Base-by-base conservation (phyloP, 169 alveolate species). In the Plasmodium gonderi region DNA sequence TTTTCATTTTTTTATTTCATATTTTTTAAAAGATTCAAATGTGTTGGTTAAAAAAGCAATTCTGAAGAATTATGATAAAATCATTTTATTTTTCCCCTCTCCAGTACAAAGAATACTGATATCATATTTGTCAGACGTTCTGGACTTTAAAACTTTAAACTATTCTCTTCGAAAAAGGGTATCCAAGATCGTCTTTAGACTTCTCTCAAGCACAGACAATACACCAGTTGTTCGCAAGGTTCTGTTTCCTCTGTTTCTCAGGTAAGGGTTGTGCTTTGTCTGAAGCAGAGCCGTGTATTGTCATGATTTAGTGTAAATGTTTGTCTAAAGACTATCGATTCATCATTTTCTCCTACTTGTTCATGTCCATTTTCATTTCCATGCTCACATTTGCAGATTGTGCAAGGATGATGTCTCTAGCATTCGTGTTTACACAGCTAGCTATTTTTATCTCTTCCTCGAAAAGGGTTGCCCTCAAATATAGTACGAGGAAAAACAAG, bases 11-110 rank as follows among this genome's bases (percentile, higher is more conserved):
- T 87, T 87, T 60, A 31, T 87, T 38, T 74, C 31, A 17, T 87
- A 87, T 47, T 87, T 87, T 75, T 87, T 87, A 38, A 87, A 67
- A 44, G 93, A 87, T 87, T 33, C 87, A 38, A 87, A 87, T 33
- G 93, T 87, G 47, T 78, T 87, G 47, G 93, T 87, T 54, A 87
- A 87, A 67, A 87, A 87, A 31, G 87, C 93, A 6, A 87, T 87
- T 31, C 72, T 87, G 54, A 87, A 87, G 67, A 87, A 67, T 60
- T 87, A 75, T 67, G 93, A 87, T 17, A 75, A 75, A 54, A 74
- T 87, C 38, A 17, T 87, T 33, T 36, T 33, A 2, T 78, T 87
- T 26, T 87, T 87, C 68, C 93, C 93, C 17, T 7, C 12, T 17
- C 3, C 20, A 6, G 72, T 74, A 36, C 78, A 87, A 36, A 51